A percentile compares a stretch with the other conserved stretches of the same genome.
Conservation (phyloP, 2,329 filamentous ascomycete species). For the Fusarium gaditjirri region DNA sequence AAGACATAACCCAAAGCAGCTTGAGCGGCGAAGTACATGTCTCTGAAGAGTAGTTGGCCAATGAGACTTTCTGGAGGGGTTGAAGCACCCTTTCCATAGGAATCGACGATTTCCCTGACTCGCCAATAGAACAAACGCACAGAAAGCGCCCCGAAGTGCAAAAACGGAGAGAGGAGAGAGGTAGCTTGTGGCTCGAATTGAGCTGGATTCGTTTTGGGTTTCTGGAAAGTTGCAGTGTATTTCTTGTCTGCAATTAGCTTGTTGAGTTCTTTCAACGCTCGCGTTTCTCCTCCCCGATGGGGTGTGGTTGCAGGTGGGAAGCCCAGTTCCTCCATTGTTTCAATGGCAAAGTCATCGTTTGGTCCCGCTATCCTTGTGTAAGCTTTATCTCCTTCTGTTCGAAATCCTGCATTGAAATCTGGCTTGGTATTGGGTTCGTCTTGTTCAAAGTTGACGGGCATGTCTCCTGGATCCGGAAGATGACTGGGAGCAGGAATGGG, state of each 20-base stretch:
- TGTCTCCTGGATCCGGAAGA: slow-evolving; percentile 73
- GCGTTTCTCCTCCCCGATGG: slow-evolving; percentile 76
- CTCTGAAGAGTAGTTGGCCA: slow-evolving; percentile 79
- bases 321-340: slow-evolving; percentile 76
- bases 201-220: slow-evolving; percentile 79
- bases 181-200: slow-evolving; percentile 78
- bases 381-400: slow-evolving; percentile 64
- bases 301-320: slow-evolving; percentile 72
- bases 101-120: slow-evolving; percentile 69
- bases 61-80: slow-evolving; percentile 74
- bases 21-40: slow-evolving; percentile 87
- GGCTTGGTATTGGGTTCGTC: slow-evolving; percentile 60
- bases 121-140: slow-evolving; percentile 79
- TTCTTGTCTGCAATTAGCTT: slow-evolving; percentile 69
- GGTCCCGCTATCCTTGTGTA: slow-evolving; percentile 74
- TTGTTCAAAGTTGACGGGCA: slow-evolving; percentile 68
- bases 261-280: slow-evolving; percentile 68
- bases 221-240: slow-evolving; percentile 79
- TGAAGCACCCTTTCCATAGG: slow-evolving; percentile 66
- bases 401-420: slow-evolving; percentile 69
- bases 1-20: slow-evolving; percentile 73
- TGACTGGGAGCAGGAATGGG: slow-evolving; percentile 69
- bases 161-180: slow-evolving; percentile 76
- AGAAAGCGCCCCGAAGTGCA: slow-evolving; percentile 80
- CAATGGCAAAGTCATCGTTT: slow-evolving; percentile 74